A percentile compares a stretch with the other conserved stretches of the same genome.
phyloP scores from a whole-genome alignment of 2,329 filamentous ascomycete species.

The Colletotrichum australisinense region DNA sequence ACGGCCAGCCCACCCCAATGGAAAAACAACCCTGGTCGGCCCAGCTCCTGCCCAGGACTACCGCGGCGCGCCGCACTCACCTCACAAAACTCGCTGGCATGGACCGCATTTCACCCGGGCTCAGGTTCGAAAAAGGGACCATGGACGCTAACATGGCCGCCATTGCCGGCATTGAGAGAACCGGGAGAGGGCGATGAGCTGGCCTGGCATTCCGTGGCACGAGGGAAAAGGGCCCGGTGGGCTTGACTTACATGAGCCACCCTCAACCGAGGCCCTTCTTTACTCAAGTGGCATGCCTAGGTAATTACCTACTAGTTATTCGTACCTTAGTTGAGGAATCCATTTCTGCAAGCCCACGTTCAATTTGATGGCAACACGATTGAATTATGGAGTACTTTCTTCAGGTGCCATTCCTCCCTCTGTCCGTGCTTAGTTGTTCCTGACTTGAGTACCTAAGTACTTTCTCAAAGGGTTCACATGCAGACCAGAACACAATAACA shows the following conservation, averaged over 20 bases:
- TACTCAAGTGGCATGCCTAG: neutral
- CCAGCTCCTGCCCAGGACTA: neutral
- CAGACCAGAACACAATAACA: neutral
- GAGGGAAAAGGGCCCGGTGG: conserved; percentile 6
- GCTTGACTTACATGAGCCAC: conserved; percentile 20
- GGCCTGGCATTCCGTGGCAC: conserved; percentile 7
- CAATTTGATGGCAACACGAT: neutral
- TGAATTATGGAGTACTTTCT: no score
- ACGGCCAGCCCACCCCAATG: conserved; percentile 14
- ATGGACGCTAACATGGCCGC: conserved; percentile 11
- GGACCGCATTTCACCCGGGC: neutral
- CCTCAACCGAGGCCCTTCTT: conserved; percentile 18
- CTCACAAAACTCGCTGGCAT: conserved; percentile 1
- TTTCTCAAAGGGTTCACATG: neutral
- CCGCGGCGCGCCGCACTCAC: no score
- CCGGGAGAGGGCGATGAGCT: neutral
- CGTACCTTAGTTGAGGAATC: neutral
- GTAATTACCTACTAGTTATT: neutral
- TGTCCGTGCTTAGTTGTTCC: neutral
- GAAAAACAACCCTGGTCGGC: neutral
- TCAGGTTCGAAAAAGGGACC: neutral
- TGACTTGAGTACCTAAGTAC: neutral
- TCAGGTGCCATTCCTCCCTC: neutral
- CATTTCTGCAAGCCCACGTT: conserved; percentile 23
- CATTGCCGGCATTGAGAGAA: conserved; percentile 21